Percentiles rank a stretch among this genome's conserved stretches.
Conservation (phyloP, 2,329 filamentous ascomycete genomes). For the Thelonectria discophora region DNA sequence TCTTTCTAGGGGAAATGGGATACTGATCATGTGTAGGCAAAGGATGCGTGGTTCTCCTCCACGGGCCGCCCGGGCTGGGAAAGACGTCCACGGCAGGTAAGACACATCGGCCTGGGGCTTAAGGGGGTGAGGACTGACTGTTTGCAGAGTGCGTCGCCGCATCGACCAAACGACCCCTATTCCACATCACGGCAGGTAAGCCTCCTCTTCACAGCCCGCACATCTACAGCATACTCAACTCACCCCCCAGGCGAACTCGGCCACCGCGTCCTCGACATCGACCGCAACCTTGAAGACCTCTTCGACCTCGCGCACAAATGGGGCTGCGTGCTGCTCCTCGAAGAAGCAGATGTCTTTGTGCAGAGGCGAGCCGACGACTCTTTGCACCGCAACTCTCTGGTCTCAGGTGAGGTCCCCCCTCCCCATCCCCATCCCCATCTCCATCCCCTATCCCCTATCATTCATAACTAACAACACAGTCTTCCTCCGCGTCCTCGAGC, state of each 20-base stretch:
- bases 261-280: slow-evolving; percentile 23
- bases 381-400: background rate
- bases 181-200: slow-evolving; percentile 36
- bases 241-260: slow-evolving; percentile 31
- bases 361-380: background rate
- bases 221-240: background rate
- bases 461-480: background rate
- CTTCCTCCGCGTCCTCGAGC: slow-evolving; percentile 52
- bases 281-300: slow-evolving; percentile 25
- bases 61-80: slow-evolving; percentile 43
- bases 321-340: slow-evolving; percentile 34
- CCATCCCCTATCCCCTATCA: too few relatives aligned
- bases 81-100: slow-evolving; percentile 43
- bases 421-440: too few relatives aligned
- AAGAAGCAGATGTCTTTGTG: background rate
- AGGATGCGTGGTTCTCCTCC: slow-evolving; percentile 42
- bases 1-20: too few relatives aligned
- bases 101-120: too few relatives aligned
- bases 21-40: slow-evolving; percentile 31
- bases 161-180: slow-evolving; percentile 28
- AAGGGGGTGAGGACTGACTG: too few relatives aligned
- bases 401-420: background rate
- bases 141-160: slow-evolving; percentile 25
- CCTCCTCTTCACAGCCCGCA: too few relatives aligned
- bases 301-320: slow-evolving; percentile 35